These are phyloP conservation scores for Ampelomyces quisqualis DNA, from an alignment of 2,329 filamentous ascomycete species.

Conservation along the genomic window DNA sequence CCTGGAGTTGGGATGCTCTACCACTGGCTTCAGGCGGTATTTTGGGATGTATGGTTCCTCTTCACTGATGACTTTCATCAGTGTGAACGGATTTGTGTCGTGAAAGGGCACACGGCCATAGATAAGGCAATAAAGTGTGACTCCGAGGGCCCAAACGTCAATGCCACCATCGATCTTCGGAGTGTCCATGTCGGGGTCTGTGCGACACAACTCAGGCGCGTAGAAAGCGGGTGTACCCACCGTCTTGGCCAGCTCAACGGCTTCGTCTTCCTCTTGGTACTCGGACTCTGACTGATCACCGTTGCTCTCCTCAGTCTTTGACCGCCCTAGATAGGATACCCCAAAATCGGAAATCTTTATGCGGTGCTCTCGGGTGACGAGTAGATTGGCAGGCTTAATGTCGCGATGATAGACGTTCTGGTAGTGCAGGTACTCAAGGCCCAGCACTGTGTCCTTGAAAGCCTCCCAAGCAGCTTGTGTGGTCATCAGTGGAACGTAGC, in stretches of 20 bases:
- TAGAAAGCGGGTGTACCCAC: constrained; percentile 98
- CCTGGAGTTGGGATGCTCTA: constrained; percentile 49
- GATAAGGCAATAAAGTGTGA: constrained; percentile 93
- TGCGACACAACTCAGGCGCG: constrained; percentile 92
- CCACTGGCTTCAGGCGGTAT: constrained; percentile 74
- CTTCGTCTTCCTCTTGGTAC: constrained; percentile 83
- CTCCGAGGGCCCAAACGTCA: constrained; percentile 94
- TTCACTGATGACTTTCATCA: constrained; percentile 89
- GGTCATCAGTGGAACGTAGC: constrained; percentile 91
- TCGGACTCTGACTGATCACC: constrained; percentile 77
- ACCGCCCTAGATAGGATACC: constrained; percentile 92
- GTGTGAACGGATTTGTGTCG: constrained; percentile 84
- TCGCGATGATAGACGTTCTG: constrained; percentile 55
- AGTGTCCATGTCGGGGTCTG: constrained; percentile 66
- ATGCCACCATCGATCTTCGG: constrained; percentile 86
- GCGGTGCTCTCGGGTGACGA: constrained; percentile 79
- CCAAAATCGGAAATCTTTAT: constrained; percentile 99
- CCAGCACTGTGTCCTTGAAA: constrained; percentile 90
- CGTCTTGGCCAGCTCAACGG: constrained; percentile 95
- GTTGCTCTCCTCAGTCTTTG: constrained; percentile 74
- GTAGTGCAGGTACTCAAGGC: constrained; percentile 78
- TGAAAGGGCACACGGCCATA: constrained; percentile 93
- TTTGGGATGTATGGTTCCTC: constrained; percentile 88
- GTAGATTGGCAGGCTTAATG: constrained; percentile 71
- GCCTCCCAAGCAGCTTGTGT: constrained; percentile 77